Percentiles rank a stretch among this genome's conserved stretches.
Evolutionary conservation across 768 basidiomycete species (phyloP).

Genomic region (Saitozyma podzolica): DNA sequence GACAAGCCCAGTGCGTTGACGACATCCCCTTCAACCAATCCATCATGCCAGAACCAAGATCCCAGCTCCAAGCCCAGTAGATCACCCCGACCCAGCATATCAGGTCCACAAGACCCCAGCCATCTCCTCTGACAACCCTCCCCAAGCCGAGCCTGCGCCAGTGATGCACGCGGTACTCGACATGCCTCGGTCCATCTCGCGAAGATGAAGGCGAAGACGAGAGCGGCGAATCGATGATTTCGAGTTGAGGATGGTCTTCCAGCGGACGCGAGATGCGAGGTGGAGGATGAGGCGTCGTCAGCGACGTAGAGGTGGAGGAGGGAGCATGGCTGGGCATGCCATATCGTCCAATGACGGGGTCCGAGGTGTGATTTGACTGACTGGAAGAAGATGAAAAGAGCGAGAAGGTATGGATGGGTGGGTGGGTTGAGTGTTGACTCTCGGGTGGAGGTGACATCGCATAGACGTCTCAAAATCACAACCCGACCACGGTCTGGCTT

Average conservation of each 20-base stretch:
- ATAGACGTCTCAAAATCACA: too few relatives aligned
- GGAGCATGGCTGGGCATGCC: constrained; percentile 11
- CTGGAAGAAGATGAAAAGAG: too few relatives aligned
- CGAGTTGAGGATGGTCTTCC: constrained; percentile 17
- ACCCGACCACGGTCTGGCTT: too few relatives aligned
- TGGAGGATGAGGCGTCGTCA: neutral
- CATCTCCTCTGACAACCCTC: constrained; percentile 25
- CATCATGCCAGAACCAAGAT: too few relatives aligned
- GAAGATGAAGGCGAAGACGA: neutral
- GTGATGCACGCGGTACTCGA: constrained; percentile 37
- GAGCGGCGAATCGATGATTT: constrained; percentile 13
- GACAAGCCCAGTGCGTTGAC: too few relatives aligned
- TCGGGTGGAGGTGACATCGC: too few relatives aligned
- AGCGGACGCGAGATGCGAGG: constrained; percentile 3
- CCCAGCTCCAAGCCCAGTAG: too few relatives aligned
- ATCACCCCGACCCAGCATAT: too few relatives aligned
- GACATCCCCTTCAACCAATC: too few relatives aligned
- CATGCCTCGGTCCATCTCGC: constrained; percentile 6
- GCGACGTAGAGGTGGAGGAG: neutral
- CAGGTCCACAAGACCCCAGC: neutral
- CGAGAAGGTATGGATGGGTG: too few relatives aligned
- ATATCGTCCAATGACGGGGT: neutral
- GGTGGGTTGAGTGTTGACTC: too few relatives aligned
- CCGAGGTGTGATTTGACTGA: too few relatives aligned
- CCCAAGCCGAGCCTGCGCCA: constrained; percentile 16